These are phyloP conservation scores for Closterium sp. DNA, from an alignment of 139 green algal species.

Conservation along the genomic window DNA sequence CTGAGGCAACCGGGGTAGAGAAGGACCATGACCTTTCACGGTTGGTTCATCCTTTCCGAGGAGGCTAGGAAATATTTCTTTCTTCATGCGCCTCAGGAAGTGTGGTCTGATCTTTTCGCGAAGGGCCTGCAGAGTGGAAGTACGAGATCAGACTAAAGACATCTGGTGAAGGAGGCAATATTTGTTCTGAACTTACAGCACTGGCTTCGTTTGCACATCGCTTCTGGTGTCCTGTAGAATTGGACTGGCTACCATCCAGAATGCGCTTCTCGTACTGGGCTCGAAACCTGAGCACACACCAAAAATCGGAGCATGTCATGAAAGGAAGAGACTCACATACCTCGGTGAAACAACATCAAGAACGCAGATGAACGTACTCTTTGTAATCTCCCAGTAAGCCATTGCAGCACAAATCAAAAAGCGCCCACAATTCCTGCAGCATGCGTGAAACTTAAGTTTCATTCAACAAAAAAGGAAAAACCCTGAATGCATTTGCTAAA, in stretches of 20 bases:
- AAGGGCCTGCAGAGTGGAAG: constrained; percentile 24
- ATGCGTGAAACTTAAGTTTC: neutral
- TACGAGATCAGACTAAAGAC: neutral
- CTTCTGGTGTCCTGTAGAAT: neutral
- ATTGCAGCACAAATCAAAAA: constrained; percentile 79
- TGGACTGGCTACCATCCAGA: neutral
- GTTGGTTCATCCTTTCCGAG: neutral
- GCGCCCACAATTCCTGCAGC: constrained; percentile 78
- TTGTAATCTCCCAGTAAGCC: constrained; percentile 51
- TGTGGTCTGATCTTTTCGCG: constrained; percentile 68
- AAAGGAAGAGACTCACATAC: neutral
- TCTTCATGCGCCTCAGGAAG: constrained; percentile 88
- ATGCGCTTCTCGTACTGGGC: neutral
- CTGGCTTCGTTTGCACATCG: neutral
- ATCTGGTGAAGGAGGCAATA: neutral
- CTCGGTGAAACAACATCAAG: neutral
- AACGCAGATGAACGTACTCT: neutral
- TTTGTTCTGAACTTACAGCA: constrained; percentile 1
- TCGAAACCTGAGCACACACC: constrained; percentile 10
- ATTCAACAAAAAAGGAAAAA: neutral
- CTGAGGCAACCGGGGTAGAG: neutral
- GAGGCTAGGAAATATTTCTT: constrained; percentile 64
- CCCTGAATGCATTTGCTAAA: neutral
- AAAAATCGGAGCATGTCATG: neutral
- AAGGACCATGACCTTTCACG: neutral